Percentiles rank a stretch among this genome's conserved stretches.
Evolutionary conservation across 1,139 yeast genomes (phyloP).

Genomic region (Geotrichum klebahnii): DNA sequence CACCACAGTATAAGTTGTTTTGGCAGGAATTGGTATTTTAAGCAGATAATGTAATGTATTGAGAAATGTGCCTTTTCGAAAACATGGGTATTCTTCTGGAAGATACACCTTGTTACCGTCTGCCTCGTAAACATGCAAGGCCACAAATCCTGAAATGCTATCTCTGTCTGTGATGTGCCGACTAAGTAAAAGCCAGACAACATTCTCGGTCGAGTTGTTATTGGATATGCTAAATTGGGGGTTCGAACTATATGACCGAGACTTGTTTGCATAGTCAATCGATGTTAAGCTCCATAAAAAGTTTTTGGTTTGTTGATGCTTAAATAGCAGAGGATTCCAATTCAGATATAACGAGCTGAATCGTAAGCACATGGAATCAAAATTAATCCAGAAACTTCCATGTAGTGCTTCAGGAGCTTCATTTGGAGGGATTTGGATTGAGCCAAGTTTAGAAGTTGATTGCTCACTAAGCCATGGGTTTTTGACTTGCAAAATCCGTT

Average conservation of each 20-base stretch:
- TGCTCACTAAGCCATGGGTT: constrained; percentile 51
- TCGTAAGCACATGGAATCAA: constrained; percentile 41
- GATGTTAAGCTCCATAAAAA: constrained; percentile 36
- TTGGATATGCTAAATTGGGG: constrained; percentile 53
- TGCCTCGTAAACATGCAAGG: constrained; percentile 29
- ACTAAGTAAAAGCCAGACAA: constrained; percentile 52
- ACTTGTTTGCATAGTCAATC: constrained; percentile 18
- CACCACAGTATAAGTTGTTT: constrained; percentile 29
- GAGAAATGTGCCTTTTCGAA: constrained; percentile 30
- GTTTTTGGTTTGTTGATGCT: constrained; percentile 34
- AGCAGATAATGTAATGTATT: constrained; percentile 34
- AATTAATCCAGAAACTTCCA: constrained; percentile 37
- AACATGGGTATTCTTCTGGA: constrained; percentile 25
- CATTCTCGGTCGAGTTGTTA: constrained; percentile 31
- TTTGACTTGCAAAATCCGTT: constrained; percentile 40
- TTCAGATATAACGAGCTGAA: constrained; percentile 61
- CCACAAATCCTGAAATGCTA: constrained; percentile 25
- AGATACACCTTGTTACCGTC: constrained; percentile 23
- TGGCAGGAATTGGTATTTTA: constrained; percentile 30
- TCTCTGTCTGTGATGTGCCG: constrained; percentile 28
- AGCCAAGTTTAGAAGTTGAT: constrained; percentile 15
- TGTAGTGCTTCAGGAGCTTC: constrained; percentile 20
- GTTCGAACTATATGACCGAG: constrained; percentile 36
- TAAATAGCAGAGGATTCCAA: constrained; percentile 54
- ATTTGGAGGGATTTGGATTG: constrained; percentile 20